These are phyloP conservation scores for Selenicereus undatus DNA, from an alignment of 148 eudicot species.

Conservation along the genomic window DNA sequence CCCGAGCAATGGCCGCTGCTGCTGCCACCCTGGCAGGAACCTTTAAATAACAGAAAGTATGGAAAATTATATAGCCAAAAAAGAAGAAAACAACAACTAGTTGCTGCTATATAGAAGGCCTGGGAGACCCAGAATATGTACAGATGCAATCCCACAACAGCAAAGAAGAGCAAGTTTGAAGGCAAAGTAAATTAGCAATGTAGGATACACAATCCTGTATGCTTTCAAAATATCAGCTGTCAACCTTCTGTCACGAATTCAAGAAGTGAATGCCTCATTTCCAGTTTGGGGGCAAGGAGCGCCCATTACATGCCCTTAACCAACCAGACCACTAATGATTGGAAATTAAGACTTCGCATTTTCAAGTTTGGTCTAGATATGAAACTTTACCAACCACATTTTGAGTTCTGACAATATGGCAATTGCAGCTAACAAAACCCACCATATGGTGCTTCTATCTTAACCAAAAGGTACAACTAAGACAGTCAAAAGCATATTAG, in stretches of 20 bases:
- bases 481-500: neutral
- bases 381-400: neutral
- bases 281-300: neutral
- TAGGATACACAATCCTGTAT: neutral
- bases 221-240: neutral
- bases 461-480: neutral
- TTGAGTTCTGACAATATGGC: neutral
- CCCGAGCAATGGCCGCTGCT: conserved; percentile 96
- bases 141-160: neutral
- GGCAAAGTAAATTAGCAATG: neutral
- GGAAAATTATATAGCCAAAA: neutral
- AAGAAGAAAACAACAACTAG: neutral
- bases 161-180: neutral
- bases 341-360: neutral
- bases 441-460: neutral
- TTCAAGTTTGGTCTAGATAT: neutral
- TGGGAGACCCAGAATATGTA: neutral
- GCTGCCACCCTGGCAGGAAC: conserved; percentile 98
- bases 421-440: neutral
- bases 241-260: neutral
- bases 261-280: neutral
- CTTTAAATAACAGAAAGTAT: conserved; percentile 26
- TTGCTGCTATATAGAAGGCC: neutral
- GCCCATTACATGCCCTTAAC: neutral
- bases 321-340: neutral